phyloP scores from a whole-genome alignment of 306 rosid genomes.

The Glycine soja region DNA sequence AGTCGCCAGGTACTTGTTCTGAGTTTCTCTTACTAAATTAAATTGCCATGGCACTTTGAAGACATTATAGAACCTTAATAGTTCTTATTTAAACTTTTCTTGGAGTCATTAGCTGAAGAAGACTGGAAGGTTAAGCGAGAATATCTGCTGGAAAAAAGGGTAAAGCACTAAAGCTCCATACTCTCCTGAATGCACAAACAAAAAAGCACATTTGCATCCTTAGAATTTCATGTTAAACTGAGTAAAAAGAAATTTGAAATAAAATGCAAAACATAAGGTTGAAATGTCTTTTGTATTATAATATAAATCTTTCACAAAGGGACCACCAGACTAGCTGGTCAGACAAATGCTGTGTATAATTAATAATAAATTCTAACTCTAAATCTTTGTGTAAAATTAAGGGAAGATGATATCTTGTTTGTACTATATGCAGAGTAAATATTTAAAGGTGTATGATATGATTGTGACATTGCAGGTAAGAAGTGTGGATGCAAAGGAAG shows the following conservation, averaged over 20 bases:
- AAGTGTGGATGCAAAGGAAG: constrained; percentile 94
- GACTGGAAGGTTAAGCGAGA: constrained; percentile 95
- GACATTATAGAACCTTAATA: constrained; percentile 34
- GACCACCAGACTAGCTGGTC: neutral
- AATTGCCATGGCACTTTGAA: constrained; percentile 27
- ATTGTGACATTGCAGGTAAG: constrained; percentile 67
- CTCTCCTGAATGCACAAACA: constrained; percentile 26
- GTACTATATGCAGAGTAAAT: neutral
- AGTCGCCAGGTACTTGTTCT: constrained; percentile 76
- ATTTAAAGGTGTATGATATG: neutral
- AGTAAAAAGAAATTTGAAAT: constrained; percentile 12
- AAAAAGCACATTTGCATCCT: neutral
- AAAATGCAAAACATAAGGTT: neutral
- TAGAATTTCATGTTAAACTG: constrained; percentile 8
- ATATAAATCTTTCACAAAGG: neutral
- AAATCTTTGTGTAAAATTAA: neutral
- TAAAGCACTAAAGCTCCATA: constrained; percentile 38
- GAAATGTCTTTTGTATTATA: constrained; percentile 12
- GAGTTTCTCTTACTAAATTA: neutral
- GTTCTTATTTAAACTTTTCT: neutral
- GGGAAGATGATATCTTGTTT: constrained; percentile 1
- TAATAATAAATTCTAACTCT: neutral
- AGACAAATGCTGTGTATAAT: neutral
- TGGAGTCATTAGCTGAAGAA: constrained; percentile 84
- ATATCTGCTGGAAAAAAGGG: constrained; percentile 76